Base-by-base conservation (phyloP, 2,329 filamentous ascomycete genomes). In the Penicillium sp. region DNA sequence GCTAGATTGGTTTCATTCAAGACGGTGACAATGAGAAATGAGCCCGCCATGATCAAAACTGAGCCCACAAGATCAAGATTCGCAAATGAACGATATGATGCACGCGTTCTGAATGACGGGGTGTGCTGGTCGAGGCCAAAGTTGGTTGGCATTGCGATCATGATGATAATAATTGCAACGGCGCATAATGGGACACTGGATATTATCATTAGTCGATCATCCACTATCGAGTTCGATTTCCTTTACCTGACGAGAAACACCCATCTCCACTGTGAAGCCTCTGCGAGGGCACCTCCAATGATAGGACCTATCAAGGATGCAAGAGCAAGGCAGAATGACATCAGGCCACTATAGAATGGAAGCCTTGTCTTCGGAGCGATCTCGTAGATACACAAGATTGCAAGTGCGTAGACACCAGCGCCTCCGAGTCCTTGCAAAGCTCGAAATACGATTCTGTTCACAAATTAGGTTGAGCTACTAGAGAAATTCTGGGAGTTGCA, bases 21-120 rank as follows among this genome's bases (percentile, higher is more conserved):
- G 1, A 64, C 68, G 26, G 70, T 67, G 11, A 72, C 63, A n/a
- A 74, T 47, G 3, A 73, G 56, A 3, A 69, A 61, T 0, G 69
- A 69, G 3, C 62, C 61, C 0, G 59, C 61, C 5, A 74, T 56
- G 0, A 65, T 50, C 2, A 71, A 32, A 6, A 52, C 4, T 9
- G 48, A 53, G 2, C 51, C 51, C 18, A 50, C 30, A 18, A 54
- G 37, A 20, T 61, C 39, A 4, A 52, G 43, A 16, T 51, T 52
- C 3, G 47, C 47, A 23, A 54, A 54, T 20, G 51, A 54, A 20
- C 45, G 49, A 39, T 54, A 54, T 9, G 51, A 54, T 10, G 51
- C 49, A 12, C 47, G 35, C n/a, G 51, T 54, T 43, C 51, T 41
- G 32, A 54, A 52, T 10, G 51, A 54, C 4, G 51, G 51, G 9